Evolutionary conservation across 768 basidiomycete species (phyloP).

Genomic region (Russula sp.): DNA sequence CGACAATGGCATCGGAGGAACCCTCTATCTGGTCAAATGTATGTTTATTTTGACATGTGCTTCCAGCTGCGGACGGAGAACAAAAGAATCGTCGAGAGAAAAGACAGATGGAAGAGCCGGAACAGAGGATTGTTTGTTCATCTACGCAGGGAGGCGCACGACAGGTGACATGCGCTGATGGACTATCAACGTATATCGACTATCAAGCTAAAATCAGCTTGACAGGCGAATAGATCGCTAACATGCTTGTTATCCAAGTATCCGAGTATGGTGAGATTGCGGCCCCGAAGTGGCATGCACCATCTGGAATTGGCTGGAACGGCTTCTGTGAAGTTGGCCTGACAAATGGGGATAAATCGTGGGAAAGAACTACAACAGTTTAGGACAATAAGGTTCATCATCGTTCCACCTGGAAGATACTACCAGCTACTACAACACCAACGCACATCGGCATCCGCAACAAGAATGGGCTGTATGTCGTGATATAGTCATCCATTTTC

Average conservation of each 20-base stretch:
- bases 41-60: background rate
- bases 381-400: constrained; percentile 19
- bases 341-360: constrained; percentile 15
- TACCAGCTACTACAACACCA: background rate
- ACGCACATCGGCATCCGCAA: constrained; percentile 51
- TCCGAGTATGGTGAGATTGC: background rate
- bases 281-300: background rate
- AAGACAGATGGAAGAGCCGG: background rate
- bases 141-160: background rate
- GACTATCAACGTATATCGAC: too few relatives aligned
- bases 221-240: background rate
- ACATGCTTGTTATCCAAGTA: background rate
- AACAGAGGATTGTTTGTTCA: background rate
- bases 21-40: background rate
- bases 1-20: background rate
- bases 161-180: background rate
- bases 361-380: constrained; percentile 46
- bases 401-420: background rate
- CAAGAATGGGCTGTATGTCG: constrained; percentile 82
- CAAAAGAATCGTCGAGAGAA: background rate
- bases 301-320: too few relatives aligned
- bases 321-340: too few relatives aligned
- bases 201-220: background rate
- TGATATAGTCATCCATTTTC: background rate
- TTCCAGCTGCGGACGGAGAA: background rate